Base-by-base conservation (phyloP, 345 rosid species). In the Murraya paniculata region DNA sequence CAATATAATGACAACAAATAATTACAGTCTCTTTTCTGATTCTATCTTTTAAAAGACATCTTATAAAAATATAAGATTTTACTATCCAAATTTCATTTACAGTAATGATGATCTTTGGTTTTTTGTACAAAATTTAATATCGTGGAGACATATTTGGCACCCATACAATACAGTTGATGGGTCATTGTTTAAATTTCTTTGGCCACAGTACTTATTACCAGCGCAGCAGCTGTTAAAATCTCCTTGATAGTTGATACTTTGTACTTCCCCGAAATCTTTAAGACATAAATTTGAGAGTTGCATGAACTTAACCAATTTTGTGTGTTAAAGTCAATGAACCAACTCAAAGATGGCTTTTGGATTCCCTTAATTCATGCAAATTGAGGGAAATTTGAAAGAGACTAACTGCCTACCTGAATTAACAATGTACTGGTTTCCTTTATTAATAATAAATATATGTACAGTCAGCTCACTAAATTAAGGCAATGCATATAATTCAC, bases 321-420 rank as follows among this genome's bases (percentile, higher is more conserved):
- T 13, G 50, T 14, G 50, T 45, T 45, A 45, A 45, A 11, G 13
- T 45, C 50, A 45, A 45, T 45, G 50, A 45, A 45, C 50, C 13
- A 45, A 45, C 38, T 2, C 31, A 27, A 16, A 61, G 13, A 61
- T 6, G 66, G 66, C 35, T 5, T 45, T 14, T 18, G 21, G 66
- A 14, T 61, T 61, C 30, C 66, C 74, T 27, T 14, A 30, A 28
- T 55, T 74, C 57, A 36, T 53, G 22, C 55, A 22, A 24, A 35
- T 30, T 39, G 31, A 30, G 62, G 64, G 57, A 33, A 35, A 61
- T 68, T 61, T 75, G 76, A 70, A 69, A 50, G 75, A 60, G 83
- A 71, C 73, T 41, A 53, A 73, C 64, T 38, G 65, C 76, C 67
- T 24, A 73, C 56, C 33, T 11, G 58, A 50, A 50, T 59, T 19